These are phyloP conservation scores for Vachellia collinsii DNA, from an alignment of 306 rosid species.

Conservation along the genomic window DNA sequence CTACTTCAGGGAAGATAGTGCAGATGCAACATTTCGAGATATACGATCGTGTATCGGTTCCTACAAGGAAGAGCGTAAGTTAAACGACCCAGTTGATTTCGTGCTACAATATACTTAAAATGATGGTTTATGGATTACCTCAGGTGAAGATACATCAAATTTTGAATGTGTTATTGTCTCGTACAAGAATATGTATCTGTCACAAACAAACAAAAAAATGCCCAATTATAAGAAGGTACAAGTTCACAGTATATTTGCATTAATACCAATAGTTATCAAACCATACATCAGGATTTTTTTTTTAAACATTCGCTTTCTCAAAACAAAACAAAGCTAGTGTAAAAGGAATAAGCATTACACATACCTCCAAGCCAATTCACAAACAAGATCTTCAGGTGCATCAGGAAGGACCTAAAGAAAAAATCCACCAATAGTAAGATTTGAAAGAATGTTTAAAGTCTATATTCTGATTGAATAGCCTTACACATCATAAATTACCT, in stretches of 20 bases:
- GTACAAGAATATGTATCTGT: conserved; percentile 89
- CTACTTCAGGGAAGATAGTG: conserved; percentile 60
- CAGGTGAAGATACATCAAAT: conserved; percentile 57
- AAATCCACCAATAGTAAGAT: conserved; percentile 35
- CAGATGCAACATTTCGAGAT: conserved; percentile 76
- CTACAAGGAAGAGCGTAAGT: conserved; percentile 46
- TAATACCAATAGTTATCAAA: neutral
- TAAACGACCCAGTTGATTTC: neutral
- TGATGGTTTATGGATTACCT: conserved; percentile 51
- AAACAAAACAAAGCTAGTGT: conserved; percentile 14
- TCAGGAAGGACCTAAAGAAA: conserved; percentile 86
- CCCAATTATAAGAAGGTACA: neutral
- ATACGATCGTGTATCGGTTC: conserved; percentile 82
- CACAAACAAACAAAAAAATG: conserved; percentile 22
- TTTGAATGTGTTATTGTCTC: conserved; percentile 86
- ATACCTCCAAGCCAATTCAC: conserved; percentile 96
- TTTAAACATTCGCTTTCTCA: neutral
- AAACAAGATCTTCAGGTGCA: conserved; percentile 92
- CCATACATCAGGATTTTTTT: neutral
- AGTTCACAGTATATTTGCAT: neutral
- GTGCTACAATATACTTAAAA: neutral
- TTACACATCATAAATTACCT: conserved; percentile 54
- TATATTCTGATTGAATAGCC: conserved; percentile 15
- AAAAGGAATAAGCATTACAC: conserved; percentile 28
- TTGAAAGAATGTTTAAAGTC: conserved; percentile 31